Conservation (phyloP, 306 rosid genomes). For the Calophaca sinica region DNA sequence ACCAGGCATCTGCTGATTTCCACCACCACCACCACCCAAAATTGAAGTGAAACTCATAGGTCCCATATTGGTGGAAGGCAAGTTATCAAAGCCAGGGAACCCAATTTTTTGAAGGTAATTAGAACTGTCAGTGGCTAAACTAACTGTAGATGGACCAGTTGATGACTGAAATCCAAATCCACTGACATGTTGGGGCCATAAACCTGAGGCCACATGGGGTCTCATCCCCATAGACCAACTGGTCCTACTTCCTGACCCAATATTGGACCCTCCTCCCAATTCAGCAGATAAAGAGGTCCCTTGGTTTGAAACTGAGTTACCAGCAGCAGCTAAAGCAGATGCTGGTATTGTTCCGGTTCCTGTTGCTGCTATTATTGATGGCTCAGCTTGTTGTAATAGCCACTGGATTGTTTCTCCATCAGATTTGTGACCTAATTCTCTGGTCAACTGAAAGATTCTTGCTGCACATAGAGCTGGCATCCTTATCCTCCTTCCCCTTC, state of each 20-base stretch:
- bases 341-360: constrained; percentile 96
- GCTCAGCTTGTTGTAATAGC: constrained; percentile 93
- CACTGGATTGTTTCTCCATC: constrained; percentile 99
- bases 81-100: constrained; percentile 77
- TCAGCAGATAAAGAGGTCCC: constrained; percentile 72
- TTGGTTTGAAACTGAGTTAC: constrained; percentile 64
- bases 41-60: constrained; percentile 94
- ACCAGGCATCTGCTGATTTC: constrained; percentile 76
- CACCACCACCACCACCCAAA: constrained; percentile 84
- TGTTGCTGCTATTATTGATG: constrained; percentile 86
- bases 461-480: constrained; percentile 99
- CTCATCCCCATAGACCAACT: constrained; percentile 47
- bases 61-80: constrained; percentile 71
- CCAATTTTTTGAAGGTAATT: constrained; percentile 84
- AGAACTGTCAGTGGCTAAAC: constrained; percentile 61
- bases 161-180: constrained; percentile 82
- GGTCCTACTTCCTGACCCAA: constrained; percentile 73
- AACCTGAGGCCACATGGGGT: not conserved
- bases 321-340: constrained; percentile 81
- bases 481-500: constrained; percentile 93
- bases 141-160: constrained; percentile 59
- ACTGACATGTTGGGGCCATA: constrained; percentile 68
- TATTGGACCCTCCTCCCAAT: constrained; percentile 64
- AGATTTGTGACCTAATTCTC: constrained; percentile 97
- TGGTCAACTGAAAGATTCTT: constrained; percentile 85